Evolutionary conservation across 2,329 filamentous ascomycete species (phyloP).

Genomic region (Raffaelea ambrosiae): DNA sequence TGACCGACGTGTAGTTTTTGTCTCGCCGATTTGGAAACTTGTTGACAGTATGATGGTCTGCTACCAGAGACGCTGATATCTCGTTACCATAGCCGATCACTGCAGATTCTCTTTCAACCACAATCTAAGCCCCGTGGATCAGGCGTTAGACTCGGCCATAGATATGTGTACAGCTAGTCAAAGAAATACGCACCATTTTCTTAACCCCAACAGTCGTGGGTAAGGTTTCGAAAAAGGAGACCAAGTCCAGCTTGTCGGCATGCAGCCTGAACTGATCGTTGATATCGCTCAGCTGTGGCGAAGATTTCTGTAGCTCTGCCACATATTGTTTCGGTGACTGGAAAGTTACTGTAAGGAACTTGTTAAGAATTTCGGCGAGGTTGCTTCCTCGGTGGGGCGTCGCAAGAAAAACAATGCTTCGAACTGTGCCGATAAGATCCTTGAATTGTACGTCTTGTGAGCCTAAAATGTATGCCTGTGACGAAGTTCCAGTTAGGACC

Average conservation of each 20-base stretch:
- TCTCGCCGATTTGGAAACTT: conserved; percentile 17
- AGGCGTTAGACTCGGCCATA: too few relatives aligned
- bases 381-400: conserved; percentile 19
- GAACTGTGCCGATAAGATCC: conserved; percentile 12
- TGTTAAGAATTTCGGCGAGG: conserved; percentile 16
- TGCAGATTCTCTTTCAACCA: conserved; percentile 19
- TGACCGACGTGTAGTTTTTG: conserved; percentile 8
- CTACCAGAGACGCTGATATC: conserved; percentile 14
- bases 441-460: conserved; percentile 15
- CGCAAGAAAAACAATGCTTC: conserved; percentile 17
- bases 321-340: conserved; percentile 18
- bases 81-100: conserved; percentile 20
- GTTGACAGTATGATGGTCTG: conserved; percentile 22
- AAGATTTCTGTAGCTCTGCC: conserved; percentile 15
- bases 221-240: conserved; percentile 26
- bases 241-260: conserved; percentile 19
- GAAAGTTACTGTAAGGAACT: conserved; percentile 9
- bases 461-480: conserved; percentile 11
- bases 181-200: conserved; percentile 2
- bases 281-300: conserved; percentile 17
- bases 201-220: conserved; percentile 13
- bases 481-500: too few relatives aligned
- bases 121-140: too few relatives aligned
- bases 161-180: too few relatives aligned
- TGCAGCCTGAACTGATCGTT: conserved; percentile 26